Evolutionary conservation across 805 yeast species (phyloP), one percentile per base, ranked within the genome.

Genomic region (Ogataea angusta): DNA sequence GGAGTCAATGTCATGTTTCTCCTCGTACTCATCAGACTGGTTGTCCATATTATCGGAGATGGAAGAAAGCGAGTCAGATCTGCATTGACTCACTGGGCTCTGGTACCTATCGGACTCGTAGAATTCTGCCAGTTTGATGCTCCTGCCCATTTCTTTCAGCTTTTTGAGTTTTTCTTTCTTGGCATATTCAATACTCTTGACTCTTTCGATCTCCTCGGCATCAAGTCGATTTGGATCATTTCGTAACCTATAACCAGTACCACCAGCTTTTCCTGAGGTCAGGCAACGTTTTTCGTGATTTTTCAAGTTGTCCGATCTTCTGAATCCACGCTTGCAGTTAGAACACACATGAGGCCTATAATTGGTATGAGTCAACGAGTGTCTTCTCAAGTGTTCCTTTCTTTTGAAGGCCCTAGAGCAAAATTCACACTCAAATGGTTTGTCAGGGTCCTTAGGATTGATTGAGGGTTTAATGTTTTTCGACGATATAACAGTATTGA

Each of bases 291-390:
- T 45, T 34, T 53, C 50, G 34, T 57, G 62, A 21, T 52, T 54
- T 32, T 48, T 56, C 41, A 57, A 36, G 34, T 57, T 56, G 34
- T 56, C 62, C 1, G 62, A 55, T 34, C 61, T 43, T 35, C 57
- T 51, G 38, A 57, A 57, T 10, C 57, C 56, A 13, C 54, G 43
- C 2, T 56, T 55, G 46, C 62, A 57, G 21, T 44, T 47, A 6
- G 48, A 38, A 43, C 62, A 57, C 15, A 45, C 46, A 34, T 51
- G 58, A 13, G 58, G 60, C 32, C 60, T 42, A 30, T 53, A 51
- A 29, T 56, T 53, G 3, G 55, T 50, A 36, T 57, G 62, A 0
- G 56, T 54, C 15, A 56, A 23, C 2, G 56, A 48, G 32, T 57
- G 62, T 37, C 60, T 49, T 21, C 58, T 44, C 23, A 56, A 35